A percentile compares a stretch with the other conserved stretches of the same genome.
Conservation (phyloP, 371 early-diverging fungal genomes). For the Mucor indicus region DNA sequence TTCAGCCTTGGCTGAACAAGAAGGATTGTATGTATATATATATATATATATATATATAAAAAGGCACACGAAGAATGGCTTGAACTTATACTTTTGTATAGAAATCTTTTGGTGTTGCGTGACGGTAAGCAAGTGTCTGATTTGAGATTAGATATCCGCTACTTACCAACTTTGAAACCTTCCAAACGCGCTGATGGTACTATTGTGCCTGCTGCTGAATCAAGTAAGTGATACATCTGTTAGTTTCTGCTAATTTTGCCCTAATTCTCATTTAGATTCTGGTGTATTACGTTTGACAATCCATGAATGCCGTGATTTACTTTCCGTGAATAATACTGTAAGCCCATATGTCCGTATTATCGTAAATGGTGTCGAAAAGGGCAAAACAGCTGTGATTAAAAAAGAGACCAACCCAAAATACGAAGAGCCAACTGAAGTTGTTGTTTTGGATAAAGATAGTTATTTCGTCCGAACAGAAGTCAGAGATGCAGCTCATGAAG, state of each 20-base stretch:
- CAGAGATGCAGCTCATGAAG: conserved; percentile 38
- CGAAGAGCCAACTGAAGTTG: conserved; percentile 45
- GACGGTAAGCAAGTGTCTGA: conserved; percentile 53
- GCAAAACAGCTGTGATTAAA: conserved; percentile 39
- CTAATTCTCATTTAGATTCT: conserved; percentile 25
- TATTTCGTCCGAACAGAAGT: conserved; percentile 37
- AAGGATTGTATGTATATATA: conserved; percentile 28
- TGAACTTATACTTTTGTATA: too few species aligned
- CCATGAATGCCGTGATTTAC: conserved; percentile 49
- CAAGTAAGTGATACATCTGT: conserved; percentile 40
- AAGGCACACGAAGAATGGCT: too few species aligned
- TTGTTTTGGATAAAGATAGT: conserved; percentile 44
- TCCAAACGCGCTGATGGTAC: conserved; percentile 31
- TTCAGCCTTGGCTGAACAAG: conserved; percentile 36
- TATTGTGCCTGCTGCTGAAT: conserved; percentile 56
- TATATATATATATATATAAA: too few species aligned
- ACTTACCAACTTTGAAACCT: conserved; percentile 61
- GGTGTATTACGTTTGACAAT: conserved; percentile 52
- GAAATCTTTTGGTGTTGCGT: conserved; percentile 35
- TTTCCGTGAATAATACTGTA: conserved; percentile 7
- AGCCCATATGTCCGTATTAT: conserved; percentile 48
- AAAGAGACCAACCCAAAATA: conserved; percentile 45
- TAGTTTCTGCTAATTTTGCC: not conserved
- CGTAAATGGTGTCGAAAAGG: conserved; percentile 45
- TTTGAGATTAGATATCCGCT: conserved; percentile 55